phyloP scores from a whole-genome alignment of 75 land plant species.

The Isoetes taiwanensis region DNA sequence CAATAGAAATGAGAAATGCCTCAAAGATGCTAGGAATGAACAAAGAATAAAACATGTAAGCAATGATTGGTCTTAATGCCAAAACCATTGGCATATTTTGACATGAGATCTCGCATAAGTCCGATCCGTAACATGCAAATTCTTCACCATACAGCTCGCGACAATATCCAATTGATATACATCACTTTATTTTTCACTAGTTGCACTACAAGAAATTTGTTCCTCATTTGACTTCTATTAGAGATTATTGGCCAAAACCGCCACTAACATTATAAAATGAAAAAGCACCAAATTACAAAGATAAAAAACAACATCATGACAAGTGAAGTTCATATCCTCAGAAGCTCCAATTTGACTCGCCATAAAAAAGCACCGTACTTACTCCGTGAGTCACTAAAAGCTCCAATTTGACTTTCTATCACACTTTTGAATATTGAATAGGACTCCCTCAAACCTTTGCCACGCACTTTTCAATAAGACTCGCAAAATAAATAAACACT shows the following conservation, averaged over 20 bases:
- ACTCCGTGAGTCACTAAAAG: conserved; percentile 91
- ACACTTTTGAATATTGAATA: conserved; percentile 90
- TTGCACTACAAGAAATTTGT: too few species aligned
- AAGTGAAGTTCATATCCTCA: too few species aligned
- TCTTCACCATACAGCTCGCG: conserved; percentile 70
- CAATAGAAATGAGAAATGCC: conserved; percentile 7
- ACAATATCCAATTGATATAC: not conserved
- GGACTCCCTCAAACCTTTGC: conserved; percentile 80
- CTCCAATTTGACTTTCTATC: conserved; percentile 89
- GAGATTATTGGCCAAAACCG: too few species aligned
- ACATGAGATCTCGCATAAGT: conserved; percentile 45
- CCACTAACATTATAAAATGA: too few species aligned
- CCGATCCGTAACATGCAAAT: conserved; percentile 46
- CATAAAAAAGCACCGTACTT: too few species aligned
- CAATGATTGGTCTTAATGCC: too few species aligned
- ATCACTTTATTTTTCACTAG: too few species aligned
- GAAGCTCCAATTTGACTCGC: too few species aligned
- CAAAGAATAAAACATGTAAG: too few species aligned
- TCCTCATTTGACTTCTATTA: too few species aligned
- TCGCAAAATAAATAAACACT: conserved; percentile 20
- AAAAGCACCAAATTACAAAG: too few species aligned
- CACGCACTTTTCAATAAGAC: conserved; percentile 86
- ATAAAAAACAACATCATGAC: too few species aligned
- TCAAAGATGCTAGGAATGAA: not conserved
- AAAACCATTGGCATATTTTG: conserved; percentile 59